Base-by-base conservation (phyloP, 176 grass and related monocot genomes). In the Oryza rufipogon region DNA sequence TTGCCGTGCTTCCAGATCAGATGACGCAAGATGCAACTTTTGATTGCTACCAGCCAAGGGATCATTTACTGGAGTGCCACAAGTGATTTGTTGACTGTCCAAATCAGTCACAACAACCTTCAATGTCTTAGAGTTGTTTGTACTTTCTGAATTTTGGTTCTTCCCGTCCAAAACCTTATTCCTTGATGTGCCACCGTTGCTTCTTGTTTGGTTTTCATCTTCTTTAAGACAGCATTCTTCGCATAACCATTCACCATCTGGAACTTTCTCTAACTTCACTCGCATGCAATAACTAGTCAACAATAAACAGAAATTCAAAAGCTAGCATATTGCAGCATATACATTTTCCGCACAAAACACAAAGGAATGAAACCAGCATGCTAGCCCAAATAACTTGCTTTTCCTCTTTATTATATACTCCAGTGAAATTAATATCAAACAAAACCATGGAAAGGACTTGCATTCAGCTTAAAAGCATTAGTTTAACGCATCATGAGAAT, bases 231-330 rank as follows among this genome's bases (percentile, higher is more conserved):
- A 89, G 74, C 96, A 98, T 87, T 98, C 96, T 88, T 98, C 96
- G 71, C 96, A 98, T 33, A 98, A 90, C 96, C 96, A 98, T 68
- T 98, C 91, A 70, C 89, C 93, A 88, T 89, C 96, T 38, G 96
- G 96, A 84, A 98, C 68, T 87, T 89, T 95, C 25, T 95, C 89
- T 85, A 95, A 81, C 80, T 90, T 98, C 85, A 90, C 84, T 88
- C 66, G 89, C 96, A 98, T 98, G 91, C 96, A 98, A 72, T 98
- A 98, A 86, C 96, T 98, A 75, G 56, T 85, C 56, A 87, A 77
- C 60, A 77, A 69, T 36, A 89, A 81, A 85, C 17, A 19, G 83
- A 61, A 46, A 81, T 68, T 86, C 88, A 92, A 74, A 54, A 77
- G 46, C 23, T 73, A 34, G 47, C 32, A 86, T 83, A 71, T 42